A percentile compares a stretch with the other conserved stretches of the same genome.
phyloP scores from a whole-genome alignment of 108 stramenopile genomes.

The Ochromonas danica region DNA sequence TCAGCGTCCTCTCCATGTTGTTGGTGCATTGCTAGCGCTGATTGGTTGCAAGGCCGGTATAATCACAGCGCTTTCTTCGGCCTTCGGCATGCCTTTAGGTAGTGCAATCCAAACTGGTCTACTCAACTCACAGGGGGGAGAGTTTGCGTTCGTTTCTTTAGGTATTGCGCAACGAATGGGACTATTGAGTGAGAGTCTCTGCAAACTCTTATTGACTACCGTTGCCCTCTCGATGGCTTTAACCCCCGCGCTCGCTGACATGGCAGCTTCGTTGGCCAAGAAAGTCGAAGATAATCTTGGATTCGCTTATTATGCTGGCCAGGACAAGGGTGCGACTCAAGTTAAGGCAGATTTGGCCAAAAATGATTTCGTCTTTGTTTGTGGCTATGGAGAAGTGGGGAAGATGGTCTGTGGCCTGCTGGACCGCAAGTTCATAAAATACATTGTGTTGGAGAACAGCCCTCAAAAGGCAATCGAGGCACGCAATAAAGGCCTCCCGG shows the following conservation, averaged over 20 bases:
- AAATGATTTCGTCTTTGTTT: conserved; percentile 85
- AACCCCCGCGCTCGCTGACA: conserved; percentile 73
- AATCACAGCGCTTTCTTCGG: conserved; percentile 64
- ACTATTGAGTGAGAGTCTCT: conserved; percentile 69
- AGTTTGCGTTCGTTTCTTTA: conserved; percentile 97
- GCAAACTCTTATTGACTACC: conserved; percentile 81
- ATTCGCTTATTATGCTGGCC: conserved; percentile 79
- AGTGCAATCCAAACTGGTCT: conserved; percentile 80
- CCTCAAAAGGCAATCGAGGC: conserved; percentile 87
- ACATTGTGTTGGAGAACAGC: conserved; percentile 86
- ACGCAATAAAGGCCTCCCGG: conserved; percentile 60
- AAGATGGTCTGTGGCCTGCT: conserved; percentile 88
- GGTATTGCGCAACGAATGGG: conserved; percentile 79
- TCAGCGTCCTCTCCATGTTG: too few species aligned
- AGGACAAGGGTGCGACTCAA: conserved; percentile 55
- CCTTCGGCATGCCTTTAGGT: conserved; percentile 73
- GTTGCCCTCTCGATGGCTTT: conserved; percentile 93
- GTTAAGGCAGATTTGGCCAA: conserved; percentile 83
- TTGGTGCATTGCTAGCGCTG: too few species aligned
- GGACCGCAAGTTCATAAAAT: conserved; percentile 83
- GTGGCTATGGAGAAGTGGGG: conserved; percentile 89
- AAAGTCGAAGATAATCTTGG: not conserved
- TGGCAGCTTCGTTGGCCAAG: conserved; percentile 42
- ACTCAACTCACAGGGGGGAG: conserved; percentile 86
- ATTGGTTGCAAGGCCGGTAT: too few species aligned